These are phyloP conservation scores for Cucurbitaria berberidis DNA, from an alignment of 2,329 filamentous ascomycete species.

Conservation along the genomic window DNA sequence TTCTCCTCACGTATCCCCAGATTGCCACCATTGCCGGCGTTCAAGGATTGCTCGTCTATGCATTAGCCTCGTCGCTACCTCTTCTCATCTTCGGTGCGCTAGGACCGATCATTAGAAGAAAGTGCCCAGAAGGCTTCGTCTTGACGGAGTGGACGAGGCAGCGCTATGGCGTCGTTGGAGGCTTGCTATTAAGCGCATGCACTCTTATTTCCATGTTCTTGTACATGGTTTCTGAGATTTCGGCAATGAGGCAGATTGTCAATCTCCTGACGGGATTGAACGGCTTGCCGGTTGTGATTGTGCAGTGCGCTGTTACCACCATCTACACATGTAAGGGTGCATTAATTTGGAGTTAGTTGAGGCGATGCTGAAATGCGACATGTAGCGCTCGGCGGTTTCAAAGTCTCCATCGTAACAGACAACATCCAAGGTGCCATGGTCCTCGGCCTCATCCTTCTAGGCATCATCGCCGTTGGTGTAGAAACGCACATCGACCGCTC, in stretches of 20 bases:
- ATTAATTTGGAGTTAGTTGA: neutral
- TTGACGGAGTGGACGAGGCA: constrained; percentile 84
- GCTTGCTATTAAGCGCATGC: constrained; percentile 76
- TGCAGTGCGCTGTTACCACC: constrained; percentile 78
- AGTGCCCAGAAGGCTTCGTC: constrained; percentile 83
- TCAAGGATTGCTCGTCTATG: constrained; percentile 79
- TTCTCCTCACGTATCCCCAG: constrained; percentile 82
- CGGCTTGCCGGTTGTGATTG: constrained; percentile 75
- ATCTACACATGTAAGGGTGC: constrained; percentile 74
- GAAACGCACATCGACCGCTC: constrained; percentile 74
- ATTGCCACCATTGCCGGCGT: constrained; percentile 79
- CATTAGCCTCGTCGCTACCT: constrained; percentile 73
- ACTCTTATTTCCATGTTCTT: constrained; percentile 82
- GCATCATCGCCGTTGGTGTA: constrained; percentile 77
- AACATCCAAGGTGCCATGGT: constrained; percentile 83
- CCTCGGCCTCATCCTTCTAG: constrained; percentile 74
- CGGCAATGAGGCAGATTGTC: constrained; percentile 80
- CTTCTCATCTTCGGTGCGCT: constrained; percentile 76
- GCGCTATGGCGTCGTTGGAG: constrained; percentile 72
- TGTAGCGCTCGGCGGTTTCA: constrained; percentile 79
- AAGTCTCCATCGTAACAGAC: constrained; percentile 83
- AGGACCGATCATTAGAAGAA: constrained; percentile 77
- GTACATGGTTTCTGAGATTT: constrained; percentile 87
- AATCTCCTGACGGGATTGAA: constrained; percentile 75
- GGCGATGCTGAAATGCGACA: neutral